phyloP scores from a whole-genome alignment of 2,329 filamentous ascomycete genomes.

The Cladorrhinum sp. region DNA sequence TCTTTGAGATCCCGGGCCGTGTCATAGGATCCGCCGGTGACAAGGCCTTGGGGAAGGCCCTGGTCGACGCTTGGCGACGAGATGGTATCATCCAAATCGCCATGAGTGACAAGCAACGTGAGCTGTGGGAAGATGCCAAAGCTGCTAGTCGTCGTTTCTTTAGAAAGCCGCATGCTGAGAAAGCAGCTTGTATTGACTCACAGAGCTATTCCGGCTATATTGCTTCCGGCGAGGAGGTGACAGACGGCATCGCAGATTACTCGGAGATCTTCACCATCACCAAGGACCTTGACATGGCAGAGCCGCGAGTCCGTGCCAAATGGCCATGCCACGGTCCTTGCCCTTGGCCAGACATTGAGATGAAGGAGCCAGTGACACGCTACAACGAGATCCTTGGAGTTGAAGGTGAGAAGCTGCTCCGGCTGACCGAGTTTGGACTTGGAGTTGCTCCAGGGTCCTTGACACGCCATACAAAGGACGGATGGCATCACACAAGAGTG shows the following conservation, averaged over 20 bases:
- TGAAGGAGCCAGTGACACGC: conserved; percentile 38
- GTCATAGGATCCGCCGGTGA: conserved; percentile 37
- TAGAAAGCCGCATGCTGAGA: conserved; percentile 34
- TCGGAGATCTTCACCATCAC: conserved; percentile 53
- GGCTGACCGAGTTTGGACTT: conserved; percentile 45
- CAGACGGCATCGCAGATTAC: conserved; percentile 48
- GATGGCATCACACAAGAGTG: conserved; percentile 51
- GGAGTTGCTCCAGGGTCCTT: conserved; percentile 40
- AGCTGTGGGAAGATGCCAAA: conserved; percentile 37
- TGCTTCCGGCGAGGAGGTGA: conserved; percentile 48
- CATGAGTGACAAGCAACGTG: conserved; percentile 37
- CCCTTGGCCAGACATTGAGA: conserved; percentile 45
- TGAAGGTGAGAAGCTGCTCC: conserved; percentile 44
- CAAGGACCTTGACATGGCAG: conserved; percentile 41
- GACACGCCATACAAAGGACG: conserved; percentile 43
- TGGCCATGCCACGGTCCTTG: conserved; percentile 51
- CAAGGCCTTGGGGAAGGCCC: conserved; percentile 37
- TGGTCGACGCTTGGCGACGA: conserved; percentile 42
- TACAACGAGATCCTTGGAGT: conserved; percentile 42
- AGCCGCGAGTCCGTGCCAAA: conserved; percentile 38
- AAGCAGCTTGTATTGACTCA: conserved; percentile 42
- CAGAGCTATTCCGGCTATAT: conserved; percentile 49
- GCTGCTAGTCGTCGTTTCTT: conserved; percentile 41
- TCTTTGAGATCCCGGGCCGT: conserved; percentile 40
- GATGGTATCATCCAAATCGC: conserved; percentile 48